phyloP scores from a whole-genome alignment of 768 basidiomycete species.

The Cyathus striatus region DNA sequence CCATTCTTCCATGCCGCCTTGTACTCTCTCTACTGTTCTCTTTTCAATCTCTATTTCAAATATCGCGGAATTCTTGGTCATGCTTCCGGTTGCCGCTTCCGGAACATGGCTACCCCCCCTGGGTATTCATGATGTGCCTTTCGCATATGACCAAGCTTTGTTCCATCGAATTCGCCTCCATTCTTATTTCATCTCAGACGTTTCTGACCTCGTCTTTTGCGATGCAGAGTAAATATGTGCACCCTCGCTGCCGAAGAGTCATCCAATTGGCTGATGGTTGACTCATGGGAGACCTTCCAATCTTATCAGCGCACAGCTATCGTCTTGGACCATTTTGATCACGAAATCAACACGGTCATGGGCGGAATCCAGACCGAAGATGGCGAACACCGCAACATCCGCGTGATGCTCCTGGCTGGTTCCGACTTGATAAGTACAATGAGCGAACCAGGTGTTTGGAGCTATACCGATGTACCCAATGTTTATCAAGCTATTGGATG shows the following conservation, averaged over 20 bases:
- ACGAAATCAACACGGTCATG: slow-evolving; percentile 82
- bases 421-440: slow-evolving; percentile 97
- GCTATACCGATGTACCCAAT: slow-evolving; percentile 84
- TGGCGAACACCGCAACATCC: slow-evolving; percentile 70
- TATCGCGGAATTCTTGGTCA: slow-evolving; percentile 5
- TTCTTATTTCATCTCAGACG: no score
- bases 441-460: slow-evolving; percentile 98
- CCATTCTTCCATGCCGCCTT: no score
- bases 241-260: slow-evolving; percentile 87
- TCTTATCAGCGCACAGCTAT: slow-evolving; percentile 94
- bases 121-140: no score
- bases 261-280: slow-evolving; percentile 93
- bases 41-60: background rate
- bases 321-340: slow-evolving; percentile 95
- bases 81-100: slow-evolving; percentile 14
- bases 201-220: background rate
- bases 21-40: no score
- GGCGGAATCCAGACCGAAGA: slow-evolving; percentile 76
- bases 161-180: no score
- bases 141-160: background rate
- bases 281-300: slow-evolving; percentile 96
- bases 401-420: slow-evolving; percentile 94
- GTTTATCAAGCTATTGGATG: no score
- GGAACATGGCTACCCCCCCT: no score
- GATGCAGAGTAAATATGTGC: slow-evolving; percentile 77